Evolutionary conservation across 2,329 filamentous ascomycete genomes (phyloP).

Genomic region (Thermoascus crustaceus): DNA sequence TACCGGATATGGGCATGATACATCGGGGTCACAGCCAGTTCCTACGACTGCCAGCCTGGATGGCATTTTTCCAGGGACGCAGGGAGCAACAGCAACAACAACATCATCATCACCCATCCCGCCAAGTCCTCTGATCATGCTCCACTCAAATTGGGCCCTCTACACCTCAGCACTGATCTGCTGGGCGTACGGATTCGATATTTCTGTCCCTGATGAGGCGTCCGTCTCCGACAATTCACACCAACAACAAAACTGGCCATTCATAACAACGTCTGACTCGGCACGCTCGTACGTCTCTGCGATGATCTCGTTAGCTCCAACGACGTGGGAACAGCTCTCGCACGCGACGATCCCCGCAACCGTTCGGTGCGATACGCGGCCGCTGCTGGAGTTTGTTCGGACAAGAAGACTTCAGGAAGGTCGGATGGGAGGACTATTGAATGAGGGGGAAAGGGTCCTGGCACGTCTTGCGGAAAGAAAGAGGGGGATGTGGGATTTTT

Average conservation of each 20-base stretch:
- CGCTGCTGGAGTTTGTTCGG: slow-evolving; percentile 24
- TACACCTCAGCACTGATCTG: slow-evolving; percentile 27
- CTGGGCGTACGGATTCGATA: slow-evolving; percentile 23
- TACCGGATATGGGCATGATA: too few relatives aligned
- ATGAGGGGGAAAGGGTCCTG: slow-evolving; percentile 26
- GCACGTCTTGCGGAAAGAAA: slow-evolving; percentile 19
- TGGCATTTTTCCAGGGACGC: too few relatives aligned
- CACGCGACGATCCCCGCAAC: slow-evolving; percentile 10
- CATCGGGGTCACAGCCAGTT: too few relatives aligned
- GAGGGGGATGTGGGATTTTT: slow-evolving; percentile 20
- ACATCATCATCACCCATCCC: slow-evolving; percentile 2
- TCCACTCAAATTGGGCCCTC: slow-evolving; percentile 26
- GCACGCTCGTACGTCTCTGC: slow-evolving; percentile 15
- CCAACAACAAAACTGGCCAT: slow-evolving; percentile 1
- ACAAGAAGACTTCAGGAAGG: slow-evolving; percentile 15
- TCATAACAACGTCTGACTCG: too few relatives aligned
- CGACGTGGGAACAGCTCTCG: slow-evolving; percentile 11
- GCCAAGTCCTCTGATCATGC: slow-evolving; percentile 16
- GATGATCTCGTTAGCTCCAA: slow-evolving; percentile 12
- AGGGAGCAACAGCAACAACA: background rate
- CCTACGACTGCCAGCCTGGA: too few relatives aligned
- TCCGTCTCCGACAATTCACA: slow-evolving; percentile 1
- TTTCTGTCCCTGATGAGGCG: background rate
- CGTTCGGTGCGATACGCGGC: slow-evolving; percentile 16
- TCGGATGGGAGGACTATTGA: slow-evolving; percentile 26